Base-by-base conservation (phyloP, 371 early-diverging fungal genomes). In the Catenaria anguillulae region DNA sequence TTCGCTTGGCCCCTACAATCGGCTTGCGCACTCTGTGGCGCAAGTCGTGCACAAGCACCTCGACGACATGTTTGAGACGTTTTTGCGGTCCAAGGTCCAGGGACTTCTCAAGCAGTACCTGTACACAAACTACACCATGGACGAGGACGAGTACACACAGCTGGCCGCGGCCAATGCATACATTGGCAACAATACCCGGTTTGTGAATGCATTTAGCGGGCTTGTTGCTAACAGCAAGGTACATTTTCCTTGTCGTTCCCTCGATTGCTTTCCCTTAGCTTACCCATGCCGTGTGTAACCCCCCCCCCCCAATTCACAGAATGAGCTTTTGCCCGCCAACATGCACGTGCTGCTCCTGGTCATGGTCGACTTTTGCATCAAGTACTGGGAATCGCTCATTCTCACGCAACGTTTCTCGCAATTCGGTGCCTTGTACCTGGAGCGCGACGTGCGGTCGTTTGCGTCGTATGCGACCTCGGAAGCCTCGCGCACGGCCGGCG, bases 341-440 rank as follows among this genome's bases (percentile, higher is more conserved):
- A 12, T 50, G 4, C 24, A 29, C 52, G 52, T 8, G 31, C 52
- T 50, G 52, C 31, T 50, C 21, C 52, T 50, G 10, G 23, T 50
- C 52, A 50, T 50, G 31, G 52, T 29, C 52, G 10, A 8, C 21
- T 29, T 15, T 15, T 50, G 52, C 29, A 26, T 50, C 52, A 29
- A 8, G 15, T 26, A 50, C 29, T 50, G 52, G 52, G 52, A 29
- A 10, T 8, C 10, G 52, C 8, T 50, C 13, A 31, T 50, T 6
- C 12, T 50, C 29, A 12, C 29, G 29, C 52, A 29, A 4, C 52
- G 52, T 0, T 50, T 50, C 31, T 29, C 52, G 33, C 52, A 50
- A 31, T 58, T 8, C 12, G 58, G 58, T 1, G 58, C 58, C 24
- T n/a, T 56, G n/a, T 42, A 56, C 36, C 58, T 56, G 21, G 58